Conservation (phyloP, 176 grass and related monocot species). For the Pharus latifolius region DNA sequence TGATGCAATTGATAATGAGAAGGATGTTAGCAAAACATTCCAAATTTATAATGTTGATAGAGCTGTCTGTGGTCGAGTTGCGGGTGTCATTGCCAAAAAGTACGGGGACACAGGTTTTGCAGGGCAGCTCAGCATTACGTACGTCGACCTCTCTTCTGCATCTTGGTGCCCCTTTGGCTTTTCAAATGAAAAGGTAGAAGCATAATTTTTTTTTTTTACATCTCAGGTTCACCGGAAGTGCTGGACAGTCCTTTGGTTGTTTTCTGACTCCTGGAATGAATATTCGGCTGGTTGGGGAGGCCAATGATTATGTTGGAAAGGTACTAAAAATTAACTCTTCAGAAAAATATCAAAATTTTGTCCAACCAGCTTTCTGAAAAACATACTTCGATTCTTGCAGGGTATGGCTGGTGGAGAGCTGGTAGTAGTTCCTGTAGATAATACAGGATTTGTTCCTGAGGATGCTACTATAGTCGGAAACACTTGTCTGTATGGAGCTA, state of each 20-base stretch:
- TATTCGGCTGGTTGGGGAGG: slow-evolving; percentile 75
- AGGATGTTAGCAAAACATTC: slow-evolving; percentile 69
- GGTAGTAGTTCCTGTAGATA: slow-evolving; percentile 79
- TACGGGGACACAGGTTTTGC: slow-evolving; percentile 95
- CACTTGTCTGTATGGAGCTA: slow-evolving; percentile 98
- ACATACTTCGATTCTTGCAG: slow-evolving; percentile 19
- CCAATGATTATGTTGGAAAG: slow-evolving; percentile 99
- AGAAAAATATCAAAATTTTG: background rate
- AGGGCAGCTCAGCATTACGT: slow-evolving; percentile 89
- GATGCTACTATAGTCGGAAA: slow-evolving; percentile 98
- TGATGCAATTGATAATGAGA: slow-evolving; percentile 88
- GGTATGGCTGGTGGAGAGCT: slow-evolving; percentile 97
- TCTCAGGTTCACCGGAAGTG: slow-evolving; percentile 92
- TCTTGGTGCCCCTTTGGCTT: background rate
- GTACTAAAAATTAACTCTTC: slow-evolving; percentile 29
- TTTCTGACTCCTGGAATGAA: slow-evolving; percentile 99
- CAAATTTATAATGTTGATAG: slow-evolving; percentile 95
- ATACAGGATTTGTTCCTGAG: slow-evolving; percentile 81
- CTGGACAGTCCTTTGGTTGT: slow-evolving; percentile 94
- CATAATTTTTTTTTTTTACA: slow-evolving; percentile 4
- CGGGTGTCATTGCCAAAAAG: slow-evolving; percentile 97
- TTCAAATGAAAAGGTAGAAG: slow-evolving; percentile 11
- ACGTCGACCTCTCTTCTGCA: slow-evolving; percentile 30
- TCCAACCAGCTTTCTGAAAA: background rate
- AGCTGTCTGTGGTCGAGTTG: slow-evolving; percentile 85